Base-by-base conservation (phyloP, 1,139 yeast genomes). In the Saccharomycopsis crataegensis region DNA sequence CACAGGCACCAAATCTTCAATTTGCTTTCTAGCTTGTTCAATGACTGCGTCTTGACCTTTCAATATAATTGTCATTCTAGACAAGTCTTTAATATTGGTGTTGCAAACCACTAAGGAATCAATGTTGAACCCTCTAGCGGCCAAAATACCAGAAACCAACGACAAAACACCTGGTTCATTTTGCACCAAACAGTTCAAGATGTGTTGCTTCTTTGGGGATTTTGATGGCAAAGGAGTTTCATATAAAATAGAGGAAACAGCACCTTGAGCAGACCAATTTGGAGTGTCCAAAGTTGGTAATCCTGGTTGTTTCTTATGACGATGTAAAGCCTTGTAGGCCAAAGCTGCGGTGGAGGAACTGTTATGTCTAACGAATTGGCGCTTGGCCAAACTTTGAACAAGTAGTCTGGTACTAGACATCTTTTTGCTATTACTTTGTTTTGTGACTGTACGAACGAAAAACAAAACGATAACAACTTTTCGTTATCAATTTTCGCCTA, bases 1-100 rank as follows among this genome's bases (percentile, higher is more conserved):
- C 43, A 93, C 98, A 6, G 99, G 99, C 33, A 93, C 99, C 67
- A 93, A 78, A 65, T 93, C 98, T 73, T 93, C 99, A 61, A 93
- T 86, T 71, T 93, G 99, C 69, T 98, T 83, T 69, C 99, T 82
- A n/a, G 98, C 98, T 74, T 93, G 99, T 70, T 93, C 99, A 62
- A 93, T 86, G 57, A 93, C 93, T 33, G 95, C 96, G 65, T 91
- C 96, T 68, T 90, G 96, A 58, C 98, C 99, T 58, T 84, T 85
- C 64, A 93, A 77, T 37, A 89, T 96, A 65, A 93, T 88, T 11
- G 99, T 93, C 99, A 93, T 93, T 68, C 99, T 80, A 40, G 96
- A 87, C 62, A 93, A 78, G 68, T 93, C 97, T 71, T 86, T 84
- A 59, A 93, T 98, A 69, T 93, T 98, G 38, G 99, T 93, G 73